phyloP scores from a whole-genome alignment of 129 eudicot genomes.

The Pulicaria dysenterica region DNA sequence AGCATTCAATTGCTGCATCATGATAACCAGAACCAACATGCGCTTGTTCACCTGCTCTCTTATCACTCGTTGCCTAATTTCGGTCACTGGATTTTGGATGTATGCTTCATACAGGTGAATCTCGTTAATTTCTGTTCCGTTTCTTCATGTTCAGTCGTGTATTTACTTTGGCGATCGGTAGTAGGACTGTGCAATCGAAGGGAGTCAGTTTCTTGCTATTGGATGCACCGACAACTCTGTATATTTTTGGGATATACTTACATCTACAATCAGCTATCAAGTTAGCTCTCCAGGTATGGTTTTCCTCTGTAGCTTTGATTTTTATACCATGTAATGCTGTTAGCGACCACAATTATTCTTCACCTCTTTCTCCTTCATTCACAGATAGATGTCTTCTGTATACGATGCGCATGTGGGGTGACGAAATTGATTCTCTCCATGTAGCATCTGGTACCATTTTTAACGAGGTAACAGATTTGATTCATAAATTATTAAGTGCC shows the following conservation, averaged over 20 bases:
- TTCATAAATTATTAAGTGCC: neutral
- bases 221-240: slow-evolving; percentile 89
- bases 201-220: slow-evolving; percentile 56
- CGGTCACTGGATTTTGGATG: slow-evolving; percentile 87
- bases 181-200: slow-evolving; percentile 48
- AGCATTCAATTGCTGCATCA: slow-evolving; percentile 33
- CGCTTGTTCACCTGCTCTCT: slow-evolving; percentile 32
- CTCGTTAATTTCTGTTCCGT: neutral
- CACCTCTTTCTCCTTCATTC: slow-evolving; percentile 7
- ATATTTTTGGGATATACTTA: slow-evolving; percentile 65
- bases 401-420: slow-evolving; percentile 89
- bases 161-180: slow-evolving; percentile 18
- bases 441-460: slow-evolving; percentile 93
- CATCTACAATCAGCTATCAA: slow-evolving; percentile 38
- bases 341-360: neutral
- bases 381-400: slow-evolving; percentile 86
- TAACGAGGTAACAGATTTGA: slow-evolving; percentile 63
- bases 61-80: slow-evolving; percentile 60
- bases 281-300: slow-evolving; percentile 68
- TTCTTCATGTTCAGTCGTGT: slow-evolving; percentile 4
- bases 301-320: neutral
- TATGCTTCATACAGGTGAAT: slow-evolving; percentile 68
- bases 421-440: slow-evolving; percentile 60
- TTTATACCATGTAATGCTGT: neutral
- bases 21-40: neutral